Base-by-base conservation (phyloP, 2,329 filamentous ascomycete genomes). In the Apiospora hydei region DNA sequence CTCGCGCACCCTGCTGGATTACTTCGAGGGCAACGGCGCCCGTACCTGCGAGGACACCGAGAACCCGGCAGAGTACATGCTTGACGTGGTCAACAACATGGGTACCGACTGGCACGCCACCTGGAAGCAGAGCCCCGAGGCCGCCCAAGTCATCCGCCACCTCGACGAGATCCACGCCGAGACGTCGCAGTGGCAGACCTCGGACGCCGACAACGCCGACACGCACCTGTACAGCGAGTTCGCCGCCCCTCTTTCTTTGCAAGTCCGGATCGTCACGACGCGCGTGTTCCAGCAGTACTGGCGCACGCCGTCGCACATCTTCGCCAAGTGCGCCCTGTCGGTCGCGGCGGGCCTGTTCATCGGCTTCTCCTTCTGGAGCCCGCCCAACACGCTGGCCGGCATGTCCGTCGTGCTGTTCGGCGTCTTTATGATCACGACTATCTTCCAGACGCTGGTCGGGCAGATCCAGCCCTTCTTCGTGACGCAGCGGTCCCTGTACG, bases 241-340 rank as follows among this genome's bases (percentile, higher is more conserved):
- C 74, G 94, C 95, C 5, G 92, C 93, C 76, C 91, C 94, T 0
- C 93, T 97, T 78, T 73, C 72, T 0, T 77, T 84, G 0, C 95
- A 98, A 78, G 82, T 96, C 0, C 82, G 81, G 61, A 86, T 90
- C 72, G 93, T 94, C 57, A 90, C 89, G 1, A 76, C 86, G 11
- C 90, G 94, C 72, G 89, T 95, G 7, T 95, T 95, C 82, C 88
- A 94, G 77, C 94, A 96, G 79, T 95, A 95, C 85, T 96, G 94
- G 93, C 89, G 94, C 66, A 94, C 90, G 71, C 94, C 94, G 0
- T 86, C 86, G 14, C 96, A 96, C 82, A 90, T 96, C 77, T 93
- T 94, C 81, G 88, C 92, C 71, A 96, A 96, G 83, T 80, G 89
- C 1, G 80, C 86, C 0, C 87, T 96, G 74, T 13, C 26, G 26